A percentile compares a stretch with the other conserved stretches of the same genome.
phyloP scores from a whole-genome alignment of 2,329 filamentous ascomycete genomes.

The Talaromyces pinophilus region DNA sequence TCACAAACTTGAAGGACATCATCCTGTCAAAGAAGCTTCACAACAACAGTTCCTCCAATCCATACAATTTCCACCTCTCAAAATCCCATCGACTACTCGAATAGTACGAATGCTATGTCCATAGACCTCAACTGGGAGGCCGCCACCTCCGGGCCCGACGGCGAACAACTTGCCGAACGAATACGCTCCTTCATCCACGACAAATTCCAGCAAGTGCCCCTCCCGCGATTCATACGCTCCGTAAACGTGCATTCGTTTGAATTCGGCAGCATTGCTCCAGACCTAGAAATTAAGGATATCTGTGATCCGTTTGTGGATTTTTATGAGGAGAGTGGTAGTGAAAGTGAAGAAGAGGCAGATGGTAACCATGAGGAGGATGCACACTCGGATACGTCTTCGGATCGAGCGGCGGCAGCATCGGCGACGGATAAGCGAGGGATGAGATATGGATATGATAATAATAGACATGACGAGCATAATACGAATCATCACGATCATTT shows the following conservation, averaged over 20 bases:
- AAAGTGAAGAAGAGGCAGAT: slow-evolving; percentile 4
- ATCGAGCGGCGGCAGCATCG: slow-evolving; percentile 29
- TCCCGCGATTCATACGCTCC: slow-evolving; percentile 95
- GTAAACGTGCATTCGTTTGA: slow-evolving; percentile 93
- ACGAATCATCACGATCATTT: slow-evolving; percentile 34
- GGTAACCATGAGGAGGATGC: slow-evolving; percentile 44
- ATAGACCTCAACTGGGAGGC: slow-evolving; percentile 97
- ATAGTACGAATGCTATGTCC: slow-evolving; percentile 67
- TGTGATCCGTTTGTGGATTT: slow-evolving; percentile 95
- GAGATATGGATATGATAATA: slow-evolving; percentile 16
- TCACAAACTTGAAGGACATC: background rate
- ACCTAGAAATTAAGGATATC: slow-evolving; percentile 92
- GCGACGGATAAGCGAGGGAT: slow-evolving; percentile 23
- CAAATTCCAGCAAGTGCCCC: slow-evolving; percentile 86
- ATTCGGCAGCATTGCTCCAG: slow-evolving; percentile 79
- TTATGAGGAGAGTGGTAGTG: slow-evolving; percentile 71
- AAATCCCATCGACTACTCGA: background rate
- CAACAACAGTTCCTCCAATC: background rate
- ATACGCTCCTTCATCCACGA: slow-evolving; percentile 94
- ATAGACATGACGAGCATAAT: slow-evolving; percentile 13
- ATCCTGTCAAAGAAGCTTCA: background rate
- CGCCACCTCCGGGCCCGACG: slow-evolving; percentile 85
- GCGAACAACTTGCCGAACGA: slow-evolving; percentile 75
- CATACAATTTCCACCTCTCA: background rate
- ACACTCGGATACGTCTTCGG: slow-evolving; percentile 41